Evolutionary conservation across 192 early-diverging fungal species (phyloP).

Genomic region (Backusella tuberculispora): DNA sequence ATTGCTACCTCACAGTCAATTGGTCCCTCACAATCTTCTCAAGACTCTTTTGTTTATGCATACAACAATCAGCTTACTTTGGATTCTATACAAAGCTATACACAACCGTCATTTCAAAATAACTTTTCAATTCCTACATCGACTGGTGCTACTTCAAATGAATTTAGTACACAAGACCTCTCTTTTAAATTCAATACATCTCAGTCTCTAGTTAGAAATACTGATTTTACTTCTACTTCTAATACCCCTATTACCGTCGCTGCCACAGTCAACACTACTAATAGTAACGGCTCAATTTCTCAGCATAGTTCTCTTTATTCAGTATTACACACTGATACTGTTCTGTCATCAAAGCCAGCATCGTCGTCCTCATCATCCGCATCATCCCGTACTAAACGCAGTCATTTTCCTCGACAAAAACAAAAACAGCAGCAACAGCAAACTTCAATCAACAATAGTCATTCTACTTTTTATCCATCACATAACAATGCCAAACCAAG

Average conservation of each 20-base stretch:
- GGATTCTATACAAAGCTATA: conserved; percentile 4
- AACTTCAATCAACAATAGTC: too few species aligned
- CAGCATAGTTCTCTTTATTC: not conserved
- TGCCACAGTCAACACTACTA: not conserved
- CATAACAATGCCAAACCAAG: not conserved
- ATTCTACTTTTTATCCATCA: not conserved
- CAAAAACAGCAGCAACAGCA: not conserved
- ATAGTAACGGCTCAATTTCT: not conserved
- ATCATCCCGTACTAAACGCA: not conserved
- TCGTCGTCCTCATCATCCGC: not conserved
- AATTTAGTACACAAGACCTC: not conserved
- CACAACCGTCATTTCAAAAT: not conserved
- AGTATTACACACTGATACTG: not conserved
- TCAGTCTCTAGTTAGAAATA: not conserved
- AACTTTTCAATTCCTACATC: not conserved
- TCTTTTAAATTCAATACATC: conserved; percentile 5
- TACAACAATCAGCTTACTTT: conserved; percentile 2
- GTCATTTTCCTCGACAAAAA: not conserved
- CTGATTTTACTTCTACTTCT: not conserved
- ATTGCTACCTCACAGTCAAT: not conserved
- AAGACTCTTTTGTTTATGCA: conserved; percentile 16
- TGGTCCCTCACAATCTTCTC: not conserved
- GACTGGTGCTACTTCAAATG: not conserved
- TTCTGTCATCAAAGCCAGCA: not conserved
- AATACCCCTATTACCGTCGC: too few species aligned